Base-by-base conservation (phyloP, 2,329 filamentous ascomycete genomes). In the Sporothrix euskadiensis region DNA sequence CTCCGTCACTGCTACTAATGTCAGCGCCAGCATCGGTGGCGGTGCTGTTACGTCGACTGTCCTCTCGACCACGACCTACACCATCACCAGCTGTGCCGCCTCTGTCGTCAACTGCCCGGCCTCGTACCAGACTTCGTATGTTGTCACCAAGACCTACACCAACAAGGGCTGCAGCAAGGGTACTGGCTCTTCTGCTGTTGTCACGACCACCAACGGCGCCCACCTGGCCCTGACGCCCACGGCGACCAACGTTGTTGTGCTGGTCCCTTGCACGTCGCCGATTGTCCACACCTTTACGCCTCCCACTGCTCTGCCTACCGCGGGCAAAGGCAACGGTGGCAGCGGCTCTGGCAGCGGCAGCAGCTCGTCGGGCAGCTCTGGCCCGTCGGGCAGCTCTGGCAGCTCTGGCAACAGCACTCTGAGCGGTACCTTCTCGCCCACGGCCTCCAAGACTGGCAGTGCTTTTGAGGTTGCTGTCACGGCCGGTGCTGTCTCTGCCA, bases 221-320 rank as follows among this genome's bases (percentile, higher is more conserved):
- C 35, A 65, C 26, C 7, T 73, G 30, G 16, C 75, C n/a, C n/a
- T 59, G 3, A 49, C 66, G 32, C 73, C 73, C 19, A 44, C 75
- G 68, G 74, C 77, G 49, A 78, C 76, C 26, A 76, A 77, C 73
- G 69, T 77, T 35, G 71, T 78, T 19, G 73, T 76, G 5, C 75
- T 79, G 19, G 74, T 74, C 26, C 74, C 77, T 2, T 78, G 77
- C 75, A 61, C 70, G 26, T 77, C 73, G 35, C 78, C 78, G 30
- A 71, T 79, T 32, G 75, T 78, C 9, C 72, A 75, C 54, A 79
- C 3, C 81, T 94, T 16, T 92, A 92, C 78, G 65, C 44, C 56
- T 35, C 54, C 35, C 84, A 89, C 8, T 90, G 93, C 72, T 9
- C 44, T 73, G 2, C n/a, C 75, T 14, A 56, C 61, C 0, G 39